phyloP scores from a whole-genome alignment of 345 rosid species.

The Rhodomyrtus tomentosa region DNA sequence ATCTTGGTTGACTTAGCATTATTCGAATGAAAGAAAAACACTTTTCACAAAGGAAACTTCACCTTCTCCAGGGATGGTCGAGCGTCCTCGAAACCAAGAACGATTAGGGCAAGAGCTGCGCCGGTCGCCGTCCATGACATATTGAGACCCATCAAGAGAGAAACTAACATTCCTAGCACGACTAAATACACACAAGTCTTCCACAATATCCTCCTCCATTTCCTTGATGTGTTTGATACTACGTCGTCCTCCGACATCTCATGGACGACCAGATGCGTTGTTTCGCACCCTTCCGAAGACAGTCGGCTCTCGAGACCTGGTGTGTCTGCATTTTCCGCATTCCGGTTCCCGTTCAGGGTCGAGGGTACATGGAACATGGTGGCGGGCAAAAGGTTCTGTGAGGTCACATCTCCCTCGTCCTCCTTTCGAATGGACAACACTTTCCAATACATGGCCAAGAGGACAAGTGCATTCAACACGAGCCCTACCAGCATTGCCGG shows the following conservation, averaged over 20 bases:
- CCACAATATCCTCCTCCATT: constrained; percentile 51
- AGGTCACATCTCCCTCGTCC: neutral
- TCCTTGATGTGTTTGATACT: neutral
- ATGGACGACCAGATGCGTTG: neutral
- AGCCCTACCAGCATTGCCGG: neutral
- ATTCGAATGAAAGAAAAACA: neutral
- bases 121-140: constrained; percentile 90
- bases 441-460: neutral
- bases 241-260: neutral
- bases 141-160: constrained; percentile 58
- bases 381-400: neutral
- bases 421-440: neutral
- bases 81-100: constrained; percentile 84
- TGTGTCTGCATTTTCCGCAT: neutral
- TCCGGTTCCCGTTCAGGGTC: neutral
- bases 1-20: neutral
- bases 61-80: constrained; percentile 74
- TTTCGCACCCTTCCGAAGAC: neutral
- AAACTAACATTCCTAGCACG: constrained; percentile 62
- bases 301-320: neutral
- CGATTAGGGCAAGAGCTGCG: constrained; percentile 71
- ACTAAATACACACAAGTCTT: constrained; percentile 56
- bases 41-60: neutral
- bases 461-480: neutral
- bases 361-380: neutral